Evolutionary conservation across 2,329 filamentous ascomycete genomes (phyloP).

Genomic region (Cladosporium austrohemisphaericum): DNA sequence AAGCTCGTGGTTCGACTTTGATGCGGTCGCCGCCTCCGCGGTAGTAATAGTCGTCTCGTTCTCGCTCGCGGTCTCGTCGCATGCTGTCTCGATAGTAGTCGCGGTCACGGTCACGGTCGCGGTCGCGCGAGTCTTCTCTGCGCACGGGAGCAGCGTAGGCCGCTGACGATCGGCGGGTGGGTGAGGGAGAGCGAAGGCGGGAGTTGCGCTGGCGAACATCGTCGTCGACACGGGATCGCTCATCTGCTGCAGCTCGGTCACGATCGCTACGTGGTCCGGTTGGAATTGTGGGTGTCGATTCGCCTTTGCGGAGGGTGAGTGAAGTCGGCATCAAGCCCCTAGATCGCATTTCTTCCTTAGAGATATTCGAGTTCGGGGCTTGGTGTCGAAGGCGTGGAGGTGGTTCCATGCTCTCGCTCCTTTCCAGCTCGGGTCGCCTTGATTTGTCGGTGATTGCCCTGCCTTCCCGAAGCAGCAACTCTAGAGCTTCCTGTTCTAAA

Average conservation of each 20-base stretch:
- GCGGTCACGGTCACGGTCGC: constrained; percentile 9
- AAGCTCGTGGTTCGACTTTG: neutral
- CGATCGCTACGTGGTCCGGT: constrained; percentile 9
- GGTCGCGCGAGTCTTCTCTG: constrained; percentile 26
- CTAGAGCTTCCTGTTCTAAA: constrained; percentile 53
- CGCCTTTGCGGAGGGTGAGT: constrained; percentile 30
- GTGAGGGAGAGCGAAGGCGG: constrained; percentile 28
- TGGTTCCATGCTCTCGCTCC: constrained; percentile 40
- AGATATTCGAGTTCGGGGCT: constrained; percentile 22
- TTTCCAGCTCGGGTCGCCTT: constrained; percentile 49
- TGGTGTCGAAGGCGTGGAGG: constrained; percentile 34
- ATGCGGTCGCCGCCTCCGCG: constrained; percentile 27
- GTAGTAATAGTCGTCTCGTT: constrained; percentile 21
- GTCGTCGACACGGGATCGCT: constrained; percentile 18
- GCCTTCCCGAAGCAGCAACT: constrained; percentile 52
- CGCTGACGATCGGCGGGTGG: constrained; percentile 18
- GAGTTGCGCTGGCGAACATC: constrained; percentile 20
- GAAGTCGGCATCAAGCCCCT: constrained; percentile 32
- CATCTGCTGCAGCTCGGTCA: neutral
- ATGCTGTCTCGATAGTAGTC: constrained; percentile 14
- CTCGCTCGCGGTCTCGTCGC: neutral
- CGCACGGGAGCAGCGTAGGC: constrained; percentile 20
- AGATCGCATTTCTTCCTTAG: constrained; percentile 30
- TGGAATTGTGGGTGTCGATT: constrained; percentile 18
- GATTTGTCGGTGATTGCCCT: constrained; percentile 53